Evolutionary conservation across 371 early-diverging fungal genomes (phyloP).

Genomic region (Saksenaea vasiformis): DNA sequence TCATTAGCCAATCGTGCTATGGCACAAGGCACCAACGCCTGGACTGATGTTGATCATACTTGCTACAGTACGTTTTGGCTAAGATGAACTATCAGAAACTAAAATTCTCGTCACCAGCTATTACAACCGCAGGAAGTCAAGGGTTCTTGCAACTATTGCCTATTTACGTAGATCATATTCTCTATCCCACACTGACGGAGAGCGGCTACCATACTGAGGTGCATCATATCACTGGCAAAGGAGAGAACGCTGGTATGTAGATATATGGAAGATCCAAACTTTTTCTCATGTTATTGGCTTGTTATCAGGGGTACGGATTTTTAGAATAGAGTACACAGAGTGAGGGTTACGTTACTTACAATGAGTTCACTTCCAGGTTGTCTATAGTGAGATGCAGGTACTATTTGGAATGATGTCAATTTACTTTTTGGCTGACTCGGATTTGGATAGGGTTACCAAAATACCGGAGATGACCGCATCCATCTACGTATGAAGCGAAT

Average conservation of each 20-base stretch:
- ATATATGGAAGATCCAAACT: neutral
- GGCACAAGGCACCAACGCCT: conserved; percentile 74
- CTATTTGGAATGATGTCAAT: neutral
- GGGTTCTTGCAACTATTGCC: conserved; percentile 67
- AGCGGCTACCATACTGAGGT: conserved; percentile 69
- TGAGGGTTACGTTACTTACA: neutral
- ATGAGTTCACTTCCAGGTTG: conserved; percentile 30
- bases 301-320: conserved; percentile 15
- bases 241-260: conserved; percentile 52
- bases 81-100: neutral
- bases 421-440: neutral
- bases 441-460: conserved; percentile 41
- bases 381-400: conserved; percentile 61
- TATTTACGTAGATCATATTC: conserved; percentile 65
- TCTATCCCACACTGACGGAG: conserved; percentile 71
- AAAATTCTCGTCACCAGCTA: conserved; percentile 29
- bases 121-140: conserved; percentile 67
- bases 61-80: conserved; percentile 53
- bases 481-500: conserved; percentile 55
- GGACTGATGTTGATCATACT: conserved; percentile 65
- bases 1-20: conserved; percentile 69
- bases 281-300: neutral
- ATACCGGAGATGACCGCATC: conserved; percentile 44
- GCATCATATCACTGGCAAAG: conserved; percentile 58
- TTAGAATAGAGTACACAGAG: neutral